Conservation (phyloP, 257 asterid genomes). For the Agastache rugosa region DNA sequence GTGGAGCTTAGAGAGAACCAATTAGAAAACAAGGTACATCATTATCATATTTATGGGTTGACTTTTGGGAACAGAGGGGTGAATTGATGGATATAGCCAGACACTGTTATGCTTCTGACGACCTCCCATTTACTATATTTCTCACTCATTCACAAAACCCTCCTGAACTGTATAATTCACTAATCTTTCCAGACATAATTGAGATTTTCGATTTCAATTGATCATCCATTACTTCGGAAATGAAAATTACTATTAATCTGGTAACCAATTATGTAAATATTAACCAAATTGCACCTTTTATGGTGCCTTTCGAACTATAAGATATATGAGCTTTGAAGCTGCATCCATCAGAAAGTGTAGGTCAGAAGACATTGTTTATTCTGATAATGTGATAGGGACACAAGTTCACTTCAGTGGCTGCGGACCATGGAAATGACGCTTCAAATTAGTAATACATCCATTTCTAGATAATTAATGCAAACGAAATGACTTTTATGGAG, state of each 20-base stretch:
- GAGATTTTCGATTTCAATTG: background rate
- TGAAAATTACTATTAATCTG: background rate
- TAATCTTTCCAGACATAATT: background rate
- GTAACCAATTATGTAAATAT: background rate
- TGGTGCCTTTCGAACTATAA: background rate
- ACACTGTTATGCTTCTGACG: background rate
- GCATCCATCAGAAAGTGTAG: background rate
- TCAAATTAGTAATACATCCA: background rate
- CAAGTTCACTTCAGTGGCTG: background rate
- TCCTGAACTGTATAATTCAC: background rate
- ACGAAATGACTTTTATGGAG: background rate
- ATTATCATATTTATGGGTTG: constrained; percentile 20
- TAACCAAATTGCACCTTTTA: background rate
- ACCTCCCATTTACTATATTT: background rate
- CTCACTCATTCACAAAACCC: background rate
- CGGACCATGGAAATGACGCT: constrained; percentile 4
- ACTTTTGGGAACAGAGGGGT: constrained; percentile 8
- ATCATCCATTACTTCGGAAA: background rate
- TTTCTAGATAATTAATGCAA: background rate
- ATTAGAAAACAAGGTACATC: constrained; percentile 8
- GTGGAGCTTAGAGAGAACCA: background rate
- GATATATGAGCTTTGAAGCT: constrained; percentile 10
- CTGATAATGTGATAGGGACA: background rate
- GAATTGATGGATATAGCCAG: background rate
- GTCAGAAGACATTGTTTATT: constrained; percentile 1